Evolutionary conservation across 805 yeast species (phyloP).

Genomic region (Cyberlindnera mississippiensis): DNA sequence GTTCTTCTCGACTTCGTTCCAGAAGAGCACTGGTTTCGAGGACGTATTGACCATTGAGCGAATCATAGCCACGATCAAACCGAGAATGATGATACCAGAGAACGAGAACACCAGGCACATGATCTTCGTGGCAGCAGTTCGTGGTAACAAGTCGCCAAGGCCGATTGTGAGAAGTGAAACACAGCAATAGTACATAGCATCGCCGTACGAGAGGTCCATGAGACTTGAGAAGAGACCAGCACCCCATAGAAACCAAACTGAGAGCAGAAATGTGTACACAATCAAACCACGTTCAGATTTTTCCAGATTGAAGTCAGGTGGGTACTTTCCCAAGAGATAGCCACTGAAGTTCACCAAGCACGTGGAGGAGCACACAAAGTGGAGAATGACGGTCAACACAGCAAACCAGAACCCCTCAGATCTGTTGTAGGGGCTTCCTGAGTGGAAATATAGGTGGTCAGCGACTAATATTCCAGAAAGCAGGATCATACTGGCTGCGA

Average conservation of each 20-base stretch:
- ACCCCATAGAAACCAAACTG: conserved; percentile 72
- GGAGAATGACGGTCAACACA: conserved; percentile 56
- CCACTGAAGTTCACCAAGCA: conserved; percentile 61
- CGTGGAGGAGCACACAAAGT: conserved; percentile 51
- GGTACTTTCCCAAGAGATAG: conserved; percentile 53
- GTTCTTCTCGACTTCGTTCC: conserved; percentile 57
- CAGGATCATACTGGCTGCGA: conserved; percentile 52
- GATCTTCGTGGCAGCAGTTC: conserved; percentile 48
- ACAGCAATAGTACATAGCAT: conserved; percentile 67
- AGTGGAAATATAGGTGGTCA: conserved; percentile 29
- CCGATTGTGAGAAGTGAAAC: conserved; percentile 80
- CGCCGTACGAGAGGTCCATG: conserved; percentile 47
- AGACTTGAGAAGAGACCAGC: conserved; percentile 51
- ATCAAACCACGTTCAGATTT: conserved; percentile 69
- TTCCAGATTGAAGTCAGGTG: conserved; percentile 65
- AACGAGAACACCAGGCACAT: conserved; percentile 60
- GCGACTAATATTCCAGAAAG: conserved; percentile 44
- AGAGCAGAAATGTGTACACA: conserved; percentile 60
- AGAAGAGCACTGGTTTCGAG: conserved; percentile 57
- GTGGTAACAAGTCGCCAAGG: conserved; percentile 68
- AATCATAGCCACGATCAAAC: conserved; percentile 68
- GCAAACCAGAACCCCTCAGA: conserved; percentile 82
- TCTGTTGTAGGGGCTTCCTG: conserved; percentile 22
- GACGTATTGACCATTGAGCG: conserved; percentile 60
- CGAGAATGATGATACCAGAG: conserved; percentile 68